Base-by-base conservation (phyloP, 192 early-diverging fungal species). In the Linnemannia zychae region DNA sequence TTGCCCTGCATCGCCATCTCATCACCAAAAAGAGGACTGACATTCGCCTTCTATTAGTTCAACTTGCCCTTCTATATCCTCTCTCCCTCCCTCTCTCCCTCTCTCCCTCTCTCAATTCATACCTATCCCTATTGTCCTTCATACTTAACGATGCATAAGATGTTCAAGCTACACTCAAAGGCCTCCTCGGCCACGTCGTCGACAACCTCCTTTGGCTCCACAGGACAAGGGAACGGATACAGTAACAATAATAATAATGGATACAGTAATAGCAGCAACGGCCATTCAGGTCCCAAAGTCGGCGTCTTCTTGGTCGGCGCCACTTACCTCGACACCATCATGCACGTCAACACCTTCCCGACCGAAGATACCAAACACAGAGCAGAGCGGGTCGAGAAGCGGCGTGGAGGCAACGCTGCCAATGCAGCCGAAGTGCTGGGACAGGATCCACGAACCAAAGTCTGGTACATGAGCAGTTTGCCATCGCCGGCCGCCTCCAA, bases 351-450 rank as follows among this genome's bases (percentile, higher is more conserved):
- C 48, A 57, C 85, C 18, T 93, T 90, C 71, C 94, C 94, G 1
- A 53, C 67, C 34, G 93, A 94, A 79, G 94, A 93, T 67, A 82
- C 88, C 12, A 94, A 94, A 78, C 76, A 89, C 22, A 66, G 91
- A n/a, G 91, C 93, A 40, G 76, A 89, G 38, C 16, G 77, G 40
- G 88, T 92, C n/a, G 91, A 94, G 66, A 87, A 90, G 65, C 87
- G 94, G n/a, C 87, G 91, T 28, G 94, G 94, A 36, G 94, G 94
- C 22, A 94, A 94, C 60, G 86, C 88, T 33, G 88, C 88, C 37
- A 94, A 94, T 57, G 90, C 91, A 11, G 87, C 92, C 22, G 85
- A 88, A 37, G 88, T 93, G 7, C 78, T 94, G 16, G 82, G 88
- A 40, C 93, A 94, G 67, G 88, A 90, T 48, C 88, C 89, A 7